These are phyloP conservation scores for Lactifluus rugatus DNA, from an alignment of 768 basidiomycete species.

Conservation along the genomic window DNA sequence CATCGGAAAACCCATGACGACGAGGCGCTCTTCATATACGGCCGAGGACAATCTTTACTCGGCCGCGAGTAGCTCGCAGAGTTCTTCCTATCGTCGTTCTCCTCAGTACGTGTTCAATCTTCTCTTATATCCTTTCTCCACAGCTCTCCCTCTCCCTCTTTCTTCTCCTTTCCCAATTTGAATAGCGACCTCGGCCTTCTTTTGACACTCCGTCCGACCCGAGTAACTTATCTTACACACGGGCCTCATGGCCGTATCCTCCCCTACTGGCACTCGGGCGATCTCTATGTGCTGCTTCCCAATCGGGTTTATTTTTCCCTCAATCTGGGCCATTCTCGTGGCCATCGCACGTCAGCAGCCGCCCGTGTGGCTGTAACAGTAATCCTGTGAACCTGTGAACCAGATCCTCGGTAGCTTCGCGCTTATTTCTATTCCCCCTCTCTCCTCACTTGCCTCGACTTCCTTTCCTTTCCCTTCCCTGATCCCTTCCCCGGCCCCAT, in stretches of 20 bases:
- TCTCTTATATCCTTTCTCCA: too few species aligned
- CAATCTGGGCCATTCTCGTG: constrained; percentile 2
- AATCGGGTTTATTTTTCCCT: background rate
- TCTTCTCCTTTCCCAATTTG: background rate
- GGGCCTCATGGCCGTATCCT: constrained; percentile 7
- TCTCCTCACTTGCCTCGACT: background rate
- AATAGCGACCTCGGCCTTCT: background rate
- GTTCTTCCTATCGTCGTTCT: constrained; percentile 8
- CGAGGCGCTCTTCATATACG: constrained; percentile 16
- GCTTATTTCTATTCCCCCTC: constrained; percentile 3
- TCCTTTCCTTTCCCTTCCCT: background rate
- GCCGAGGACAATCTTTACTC: constrained; percentile 9
- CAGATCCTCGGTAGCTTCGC: constrained; percentile 15
- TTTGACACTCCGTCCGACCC: too few species aligned
- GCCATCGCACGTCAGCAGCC: background rate
- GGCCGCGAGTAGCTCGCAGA: background rate
- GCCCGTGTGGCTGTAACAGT: background rate
- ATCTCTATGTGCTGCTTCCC: constrained; percentile 4
- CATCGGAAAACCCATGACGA: constrained; percentile 8
- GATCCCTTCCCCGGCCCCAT: background rate
- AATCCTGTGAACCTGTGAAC: background rate
- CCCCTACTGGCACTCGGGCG: background rate
- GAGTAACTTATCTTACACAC: too few species aligned
- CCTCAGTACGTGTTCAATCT: constrained; percentile 16
- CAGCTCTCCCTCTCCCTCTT: background rate